Conservation (phyloP, 495 filamentous ascomycete genomes). For the Entonaema liquescens region DNA sequence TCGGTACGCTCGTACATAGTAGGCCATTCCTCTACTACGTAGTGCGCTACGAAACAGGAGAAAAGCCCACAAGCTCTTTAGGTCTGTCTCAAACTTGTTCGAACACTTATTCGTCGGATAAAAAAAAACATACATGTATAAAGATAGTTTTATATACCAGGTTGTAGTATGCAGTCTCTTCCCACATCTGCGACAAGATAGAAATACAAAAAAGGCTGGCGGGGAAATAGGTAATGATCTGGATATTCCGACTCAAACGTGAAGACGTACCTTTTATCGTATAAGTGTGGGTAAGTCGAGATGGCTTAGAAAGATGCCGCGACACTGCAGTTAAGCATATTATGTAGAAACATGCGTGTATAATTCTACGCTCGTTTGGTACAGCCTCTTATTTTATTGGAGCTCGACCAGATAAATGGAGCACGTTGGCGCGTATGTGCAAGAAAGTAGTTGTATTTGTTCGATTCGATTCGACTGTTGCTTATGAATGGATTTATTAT, state of each 20-base stretch:
- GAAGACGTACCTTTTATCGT: constrained; percentile 31
- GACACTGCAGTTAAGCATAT: constrained; percentile 1
- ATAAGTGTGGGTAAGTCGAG: background rate
- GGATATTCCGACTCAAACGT: background rate
- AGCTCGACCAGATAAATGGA: constrained; percentile 6
- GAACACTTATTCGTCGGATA: constrained; percentile 34
- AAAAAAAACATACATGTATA: constrained; percentile 25
- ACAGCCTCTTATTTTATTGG: background rate
- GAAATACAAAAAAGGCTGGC: background rate
- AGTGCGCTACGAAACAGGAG: constrained; percentile 26
- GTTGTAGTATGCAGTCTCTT: constrained; percentile 16
- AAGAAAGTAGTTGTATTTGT: background rate
- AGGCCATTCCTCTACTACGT: background rate
- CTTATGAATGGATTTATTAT: constrained; percentile 7
- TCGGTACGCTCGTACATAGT: constrained; percentile 12
- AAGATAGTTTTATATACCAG: constrained; percentile 29
- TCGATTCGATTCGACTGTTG: constrained; percentile 7
- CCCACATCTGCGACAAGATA: constrained; percentile 2
- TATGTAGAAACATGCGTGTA: background rate
- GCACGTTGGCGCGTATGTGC: background rate
- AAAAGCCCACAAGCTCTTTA: constrained; percentile 20
- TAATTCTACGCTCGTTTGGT: background rate
- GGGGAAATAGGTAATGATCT: background rate
- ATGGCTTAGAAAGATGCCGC: constrained; percentile 9
- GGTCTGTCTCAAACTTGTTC: constrained; percentile 22